Base-by-base conservation (phyloP, 225 moss, liverwort and hornwort species). In the Bryoerythrophyllum caledonicum region DNA sequence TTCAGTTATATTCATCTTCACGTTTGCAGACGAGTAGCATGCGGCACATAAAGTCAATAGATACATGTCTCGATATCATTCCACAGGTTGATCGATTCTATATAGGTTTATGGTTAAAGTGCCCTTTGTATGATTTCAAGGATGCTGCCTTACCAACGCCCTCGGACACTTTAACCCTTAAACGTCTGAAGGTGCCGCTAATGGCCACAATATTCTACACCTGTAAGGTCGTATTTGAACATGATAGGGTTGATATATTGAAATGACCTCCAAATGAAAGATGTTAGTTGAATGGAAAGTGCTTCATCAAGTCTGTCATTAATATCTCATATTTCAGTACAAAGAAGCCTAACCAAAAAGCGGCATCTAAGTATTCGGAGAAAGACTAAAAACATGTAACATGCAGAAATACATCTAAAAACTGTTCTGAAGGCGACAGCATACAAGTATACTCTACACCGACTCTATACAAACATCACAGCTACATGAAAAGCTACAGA, bases 391-490 rank as follows among this genome's bases (percentile, higher is more conserved):
- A 79, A 25, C 3, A 23, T 19, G 6, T 17, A 37, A 46, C 27
- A 8, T 35, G 7, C 2, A 63, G 1, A 48, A n/a, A 56, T 44
- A 60, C 55, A 57, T 41, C 6, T 37, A 38, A 21, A 49, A 74
- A 35, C 61, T 35, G 26, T 35, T 68, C 44, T 40, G n/a, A 38
- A 61, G 48, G 37, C 15, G 25, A 24, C 15, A 56, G 55, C 54
- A 72, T 13, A 60, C 46, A 72, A 49, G 23, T 8, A 43, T 57
- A 67, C 75, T 28, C 26, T 51, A 40, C 64, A 76, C 25, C 23
- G 69, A 65, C 68, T 76, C 83, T 76, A 53, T 80, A 80, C 80
- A 83, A 71, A 78, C 56, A 57, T 78, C 67, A 57, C 71, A 61
- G 70, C 71, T 74, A 44, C 28, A 60, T 19, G 54, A 56, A 70